Percentiles rank a stretch among this genome's conserved stretches.
phyloP scores from a whole-genome alignment of 208 protist species.

The Leishmania tropica region DNA sequence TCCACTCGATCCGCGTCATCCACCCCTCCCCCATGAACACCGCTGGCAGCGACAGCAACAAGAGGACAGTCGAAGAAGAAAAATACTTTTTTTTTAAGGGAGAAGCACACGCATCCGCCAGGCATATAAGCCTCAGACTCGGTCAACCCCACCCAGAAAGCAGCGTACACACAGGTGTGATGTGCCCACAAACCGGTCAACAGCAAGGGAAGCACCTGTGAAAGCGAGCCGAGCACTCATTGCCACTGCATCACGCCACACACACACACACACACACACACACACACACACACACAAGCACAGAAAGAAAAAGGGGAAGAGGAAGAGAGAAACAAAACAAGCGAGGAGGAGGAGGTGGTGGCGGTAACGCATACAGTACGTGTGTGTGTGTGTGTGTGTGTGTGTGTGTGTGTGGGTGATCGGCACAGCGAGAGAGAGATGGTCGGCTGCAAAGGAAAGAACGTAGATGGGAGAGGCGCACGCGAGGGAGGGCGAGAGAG shows the following conservation, averaged over 20 bases:
- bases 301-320: background rate
- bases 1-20: background rate
- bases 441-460: background rate
- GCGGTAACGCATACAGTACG: background rate
- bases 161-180: background rate
- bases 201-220: background rate
- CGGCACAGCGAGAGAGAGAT: slow-evolving; percentile 1
- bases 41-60: background rate
- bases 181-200: background rate
- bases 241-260: background rate
- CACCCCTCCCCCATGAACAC: background rate
- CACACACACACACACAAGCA: background rate
- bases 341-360: background rate
- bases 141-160: background rate
- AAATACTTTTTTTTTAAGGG: too few species aligned
- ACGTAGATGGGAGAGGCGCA: slow-evolving; percentile 17
- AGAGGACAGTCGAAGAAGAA: background rate
- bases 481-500: slow-evolving; percentile 11
- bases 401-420: background rate
- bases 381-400: too few species aligned
- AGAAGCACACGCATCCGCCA: too few species aligned
- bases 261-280: background rate
- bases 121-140: background rate
- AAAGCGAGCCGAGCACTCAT: background rate
- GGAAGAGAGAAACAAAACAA: background rate